Evolutionary conservation across 306 rosid genomes (phyloP).

Genomic region (Fragaria vesca): DNA sequence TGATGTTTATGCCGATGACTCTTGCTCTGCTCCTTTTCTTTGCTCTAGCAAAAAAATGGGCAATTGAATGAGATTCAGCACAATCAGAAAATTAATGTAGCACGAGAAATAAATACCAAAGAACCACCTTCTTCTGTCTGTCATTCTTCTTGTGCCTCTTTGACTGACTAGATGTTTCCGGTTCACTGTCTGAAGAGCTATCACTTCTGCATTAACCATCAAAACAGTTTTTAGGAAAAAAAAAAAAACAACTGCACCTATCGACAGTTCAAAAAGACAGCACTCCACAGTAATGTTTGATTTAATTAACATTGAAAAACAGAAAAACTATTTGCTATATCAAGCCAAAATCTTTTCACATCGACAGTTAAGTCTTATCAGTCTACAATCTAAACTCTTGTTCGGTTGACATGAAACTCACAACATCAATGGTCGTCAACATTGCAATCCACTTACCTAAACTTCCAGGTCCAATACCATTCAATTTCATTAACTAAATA

Average conservation of each 20-base stretch:
- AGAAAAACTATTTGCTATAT: background rate
- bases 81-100: background rate
- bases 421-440: background rate
- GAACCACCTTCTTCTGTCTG: constrained; percentile 63
- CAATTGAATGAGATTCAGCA: background rate
- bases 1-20: constrained; percentile 59
- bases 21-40: constrained; percentile 76
- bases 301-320: background rate
- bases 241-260: background rate
- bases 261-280: background rate
- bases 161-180: constrained; percentile 58
- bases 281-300: background rate
- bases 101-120: constrained; percentile 7
- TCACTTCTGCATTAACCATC: constrained; percentile 45
- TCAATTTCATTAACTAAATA: background rate
- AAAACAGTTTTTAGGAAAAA: background rate
- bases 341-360: no score
- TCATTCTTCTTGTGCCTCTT: constrained; percentile 83
- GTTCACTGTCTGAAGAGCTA: constrained; percentile 72
- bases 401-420: background rate
- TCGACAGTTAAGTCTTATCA: background rate
- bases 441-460: background rate
- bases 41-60: constrained; percentile 35
- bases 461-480: background rate
- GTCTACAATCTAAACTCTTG: background rate